Evolutionary conservation across 1,284 basidiomycete genomes (phyloP), one percentile per base, ranked within the genome.

Genomic region (Rhodofomes roseus): DNA sequence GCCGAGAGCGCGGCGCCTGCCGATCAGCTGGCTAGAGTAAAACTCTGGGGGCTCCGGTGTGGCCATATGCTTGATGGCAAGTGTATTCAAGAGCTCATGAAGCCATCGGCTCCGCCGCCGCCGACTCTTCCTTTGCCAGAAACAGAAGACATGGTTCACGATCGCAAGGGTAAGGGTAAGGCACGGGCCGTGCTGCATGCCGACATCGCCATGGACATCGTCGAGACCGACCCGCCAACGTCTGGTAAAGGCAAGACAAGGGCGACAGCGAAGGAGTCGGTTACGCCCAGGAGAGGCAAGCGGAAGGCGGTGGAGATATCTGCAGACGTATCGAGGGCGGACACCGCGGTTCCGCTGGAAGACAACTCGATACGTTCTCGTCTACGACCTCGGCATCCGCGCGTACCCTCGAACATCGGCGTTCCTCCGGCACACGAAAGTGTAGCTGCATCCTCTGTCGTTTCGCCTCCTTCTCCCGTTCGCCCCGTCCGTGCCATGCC

Each of bases 51-150:
- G 1, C 71, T 92, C 57, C 77, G 87, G 40, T 92, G 89, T 59
- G 89, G 89, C 0, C 89, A 92, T 67, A 73, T 92, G 65, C 77
- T 92, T 2, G 90, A 92, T 64, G 90, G 88, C 48, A 87, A 86
- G 68, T 92, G 89, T 64, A 71, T 87, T 4, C 79, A 80, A 59
- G 75, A 78, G 62, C 61, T 90, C 48, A 83, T 83, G 67, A 72
- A 74, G 25, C 87, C 87, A 1, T 50, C 59, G 3, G 59, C 67
- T n/a, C 64, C 68, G 41, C 40, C 11, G n/a, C 58, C 22, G 8
- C 34, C 9, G 16, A 36, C 29, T 14, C 12, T 40, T 20, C 23
- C 51, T 12, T 36, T 39, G 1, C 58, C 53, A 14, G 58, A 62
- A 25, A 23, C 51, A 20, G 16, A 11, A 18, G 46, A 48, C 25